Evolutionary conservation across 805 yeast genomes (phyloP).

Genomic region (Isabelozyma gotoi): DNA sequence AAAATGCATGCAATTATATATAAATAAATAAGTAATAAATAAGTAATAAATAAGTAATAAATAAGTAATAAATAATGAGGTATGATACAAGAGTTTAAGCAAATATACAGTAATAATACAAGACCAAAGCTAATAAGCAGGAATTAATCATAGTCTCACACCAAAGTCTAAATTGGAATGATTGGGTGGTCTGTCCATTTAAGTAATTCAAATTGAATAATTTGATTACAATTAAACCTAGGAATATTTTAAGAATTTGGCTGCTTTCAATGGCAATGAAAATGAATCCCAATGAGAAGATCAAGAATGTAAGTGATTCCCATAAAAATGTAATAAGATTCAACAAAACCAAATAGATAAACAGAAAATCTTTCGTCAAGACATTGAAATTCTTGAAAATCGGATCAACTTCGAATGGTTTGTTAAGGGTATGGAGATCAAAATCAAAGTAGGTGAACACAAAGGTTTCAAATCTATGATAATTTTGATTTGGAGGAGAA

Average conservation of each 20-base stretch:
- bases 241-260: constrained; percentile 4
- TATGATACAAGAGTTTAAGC: not conserved
- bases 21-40: too few species aligned
- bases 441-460: constrained; percentile 21
- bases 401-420: constrained; percentile 20
- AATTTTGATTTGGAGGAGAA: not conserved
- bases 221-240: constrained; percentile 8
- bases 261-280: not conserved
- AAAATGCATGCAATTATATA: not conserved
- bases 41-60: too few species aligned
- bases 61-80: too few species aligned
- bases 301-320: constrained; percentile 13
- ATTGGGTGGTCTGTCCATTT: not conserved
- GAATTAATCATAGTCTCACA: not conserved
- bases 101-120: not conserved
- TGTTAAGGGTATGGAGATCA: constrained; percentile 15
- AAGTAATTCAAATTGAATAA: constrained; percentile 22
- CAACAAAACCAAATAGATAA: constrained; percentile 2
- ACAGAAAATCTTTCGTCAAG: constrained; percentile 13
- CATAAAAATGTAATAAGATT: constrained; percentile 16
- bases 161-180: not conserved
- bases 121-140: not conserved
- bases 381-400: constrained; percentile 20
- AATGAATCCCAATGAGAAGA: constrained; percentile 8
- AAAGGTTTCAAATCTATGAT: constrained; percentile 9